Evolutionary conservation across 345 rosid genomes (phyloP).

Genomic region (Hypericum perforatum): DNA sequence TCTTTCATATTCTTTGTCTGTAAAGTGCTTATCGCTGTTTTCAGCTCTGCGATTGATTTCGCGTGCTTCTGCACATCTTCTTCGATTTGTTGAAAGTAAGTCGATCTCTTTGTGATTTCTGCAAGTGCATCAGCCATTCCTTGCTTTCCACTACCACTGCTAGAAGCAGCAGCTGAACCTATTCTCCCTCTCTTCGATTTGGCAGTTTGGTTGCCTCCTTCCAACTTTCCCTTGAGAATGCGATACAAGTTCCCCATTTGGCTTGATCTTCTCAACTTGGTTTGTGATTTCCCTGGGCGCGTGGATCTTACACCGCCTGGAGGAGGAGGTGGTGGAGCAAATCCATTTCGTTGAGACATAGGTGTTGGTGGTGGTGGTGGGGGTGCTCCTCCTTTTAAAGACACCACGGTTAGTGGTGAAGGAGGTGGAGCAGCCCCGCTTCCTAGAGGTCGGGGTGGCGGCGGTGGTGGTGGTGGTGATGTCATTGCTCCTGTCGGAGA

Average conservation of each 20-base stretch:
- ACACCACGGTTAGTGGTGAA: constrained; percentile 13
- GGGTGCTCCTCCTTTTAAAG: constrained; percentile 1
- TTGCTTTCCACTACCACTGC: constrained; percentile 3
- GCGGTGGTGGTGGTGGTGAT: constrained; percentile 18
- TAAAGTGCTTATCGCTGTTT: background rate
- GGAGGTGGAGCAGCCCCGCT: constrained; percentile 24
- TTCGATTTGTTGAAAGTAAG: background rate
- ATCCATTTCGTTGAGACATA: constrained; percentile 26
- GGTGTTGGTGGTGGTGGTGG: constrained; percentile 26
- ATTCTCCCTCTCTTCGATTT: background rate
- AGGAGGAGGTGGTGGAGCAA: constrained; percentile 63
- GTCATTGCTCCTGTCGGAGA: constrained; percentile 1
- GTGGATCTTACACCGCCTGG: constrained; percentile 39
- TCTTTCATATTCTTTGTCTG: constrained; percentile 7
- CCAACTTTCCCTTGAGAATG: constrained; percentile 4
- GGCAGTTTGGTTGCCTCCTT: background rate
- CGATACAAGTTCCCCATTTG: constrained; percentile 8
- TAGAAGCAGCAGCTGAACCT: background rate
- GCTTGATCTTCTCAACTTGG: constrained; percentile 56
- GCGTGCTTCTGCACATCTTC: constrained; percentile 7
- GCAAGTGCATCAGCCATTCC: constrained; percentile 12
- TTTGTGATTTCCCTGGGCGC: constrained; percentile 55
- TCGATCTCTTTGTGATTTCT: background rate
- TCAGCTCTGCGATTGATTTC: background rate
- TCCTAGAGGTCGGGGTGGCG: constrained; percentile 2